phyloP scores from a whole-genome alignment of 208 protist genomes.

The Wallacemonas rigidus region DNA sequence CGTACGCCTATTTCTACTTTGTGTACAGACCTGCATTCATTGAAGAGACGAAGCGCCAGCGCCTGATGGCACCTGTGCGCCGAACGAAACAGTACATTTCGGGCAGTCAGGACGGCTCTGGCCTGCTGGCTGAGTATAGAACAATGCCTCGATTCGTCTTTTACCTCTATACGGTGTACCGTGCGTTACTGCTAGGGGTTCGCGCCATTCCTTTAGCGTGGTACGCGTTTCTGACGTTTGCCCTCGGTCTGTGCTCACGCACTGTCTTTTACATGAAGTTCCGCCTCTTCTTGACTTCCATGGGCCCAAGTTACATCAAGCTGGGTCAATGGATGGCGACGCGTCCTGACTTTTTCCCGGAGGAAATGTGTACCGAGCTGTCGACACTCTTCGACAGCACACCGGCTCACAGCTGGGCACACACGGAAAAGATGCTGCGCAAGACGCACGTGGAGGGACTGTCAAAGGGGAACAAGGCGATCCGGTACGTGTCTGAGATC shows the following conservation, averaged over 20 bases:
- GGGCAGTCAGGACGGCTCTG: conserved; percentile 30
- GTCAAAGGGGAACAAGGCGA: conserved; percentile 31
- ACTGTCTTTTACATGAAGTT: conserved; percentile 64
- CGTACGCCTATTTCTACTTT: conserved; percentile 51
- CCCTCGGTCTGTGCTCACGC: conserved; percentile 50
- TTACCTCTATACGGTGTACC: conserved; percentile 38
- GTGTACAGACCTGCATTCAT: conserved; percentile 39
- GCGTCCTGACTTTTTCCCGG: conserved; percentile 88
- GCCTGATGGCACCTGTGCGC: conserved; percentile 33
- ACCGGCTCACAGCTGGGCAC: conserved; percentile 64
- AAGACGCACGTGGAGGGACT: conserved; percentile 19
- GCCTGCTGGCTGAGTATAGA: conserved; percentile 26
- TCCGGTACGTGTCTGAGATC: conserved; percentile 76
- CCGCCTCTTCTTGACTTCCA: conserved; percentile 45
- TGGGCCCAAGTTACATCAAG: conserved; percentile 94
- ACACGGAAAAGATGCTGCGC: conserved; percentile 81
- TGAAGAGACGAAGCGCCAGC: conserved; percentile 18
- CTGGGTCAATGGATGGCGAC: conserved; percentile 94
- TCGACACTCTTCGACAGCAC: conserved; percentile 76
- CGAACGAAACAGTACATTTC: conserved; percentile 64
- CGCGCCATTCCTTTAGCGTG: conserved; percentile 23
- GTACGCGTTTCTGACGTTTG: conserved; percentile 52
- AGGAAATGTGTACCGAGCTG: conserved; percentile 70
- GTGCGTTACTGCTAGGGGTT: conserved; percentile 26
- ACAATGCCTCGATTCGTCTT: conserved; percentile 38